Conservation (phyloP, 148 eudicot genomes). For the Cornus suecica region DNA sequence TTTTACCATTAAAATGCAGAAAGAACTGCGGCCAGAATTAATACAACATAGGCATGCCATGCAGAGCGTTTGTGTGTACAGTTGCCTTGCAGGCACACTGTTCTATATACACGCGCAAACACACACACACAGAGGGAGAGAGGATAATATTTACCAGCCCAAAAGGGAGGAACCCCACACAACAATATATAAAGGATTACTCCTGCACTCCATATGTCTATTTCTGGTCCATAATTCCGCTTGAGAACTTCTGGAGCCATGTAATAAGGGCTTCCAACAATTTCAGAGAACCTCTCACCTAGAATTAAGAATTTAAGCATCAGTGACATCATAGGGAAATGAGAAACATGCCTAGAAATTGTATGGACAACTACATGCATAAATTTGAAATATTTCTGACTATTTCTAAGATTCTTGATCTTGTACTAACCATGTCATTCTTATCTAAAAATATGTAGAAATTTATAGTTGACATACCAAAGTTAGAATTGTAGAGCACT, state of each 20-base stretch:
- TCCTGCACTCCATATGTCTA: constrained; percentile 89
- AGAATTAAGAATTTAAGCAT: constrained; percentile 4
- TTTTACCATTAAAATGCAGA: neutral
- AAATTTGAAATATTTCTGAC: neutral
- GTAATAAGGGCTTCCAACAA: constrained; percentile 84
- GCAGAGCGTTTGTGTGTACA: neutral
- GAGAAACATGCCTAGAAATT: neutral
- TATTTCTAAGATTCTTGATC: neutral
- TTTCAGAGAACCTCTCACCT: constrained; percentile 83
- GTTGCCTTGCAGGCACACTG: neutral
- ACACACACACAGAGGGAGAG: neutral
- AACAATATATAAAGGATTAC: constrained; percentile 76
- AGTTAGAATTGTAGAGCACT: neutral
- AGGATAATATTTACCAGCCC: constrained; percentile 57
- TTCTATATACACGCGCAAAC: neutral
- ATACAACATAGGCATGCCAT: neutral
- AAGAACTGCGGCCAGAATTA: neutral
- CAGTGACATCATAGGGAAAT: neutral
- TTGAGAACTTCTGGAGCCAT: constrained; percentile 89
- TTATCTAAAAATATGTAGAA: neutral
- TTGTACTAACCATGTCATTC: neutral
- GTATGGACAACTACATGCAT: neutral
- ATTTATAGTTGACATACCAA: neutral
- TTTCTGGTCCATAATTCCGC: constrained; percentile 81
- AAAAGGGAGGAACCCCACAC: constrained; percentile 88